phyloP scores from a whole-genome alignment of 306 rosid genomes.

The Vachellia collinsii region DNA sequence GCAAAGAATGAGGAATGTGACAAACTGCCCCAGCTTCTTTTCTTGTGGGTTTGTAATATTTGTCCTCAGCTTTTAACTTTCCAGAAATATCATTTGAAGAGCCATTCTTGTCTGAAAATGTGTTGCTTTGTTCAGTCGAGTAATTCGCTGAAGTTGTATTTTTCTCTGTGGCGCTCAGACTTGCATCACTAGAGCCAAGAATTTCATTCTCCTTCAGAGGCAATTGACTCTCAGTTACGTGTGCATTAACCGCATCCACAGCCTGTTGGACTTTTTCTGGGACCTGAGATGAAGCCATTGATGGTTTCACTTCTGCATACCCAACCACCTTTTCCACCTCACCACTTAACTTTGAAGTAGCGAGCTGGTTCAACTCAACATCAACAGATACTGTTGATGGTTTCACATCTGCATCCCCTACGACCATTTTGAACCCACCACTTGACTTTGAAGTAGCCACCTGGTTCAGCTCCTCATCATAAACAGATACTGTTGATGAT shows the following conservation, averaged over 20 bases:
- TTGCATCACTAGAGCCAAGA: constrained; percentile 38
- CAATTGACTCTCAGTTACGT: constrained; percentile 35
- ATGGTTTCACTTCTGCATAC: constrained; percentile 27
- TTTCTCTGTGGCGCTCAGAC: constrained; percentile 42
- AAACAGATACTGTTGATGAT: constrained; percentile 23
- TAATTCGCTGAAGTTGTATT: constrained; percentile 31
- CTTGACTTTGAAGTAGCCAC: constrained; percentile 38
- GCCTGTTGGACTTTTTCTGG: constrained; percentile 38
- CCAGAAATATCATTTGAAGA: constrained; percentile 21
- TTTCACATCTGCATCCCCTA: constrained; percentile 29
- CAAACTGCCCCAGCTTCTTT: constrained; percentile 48
- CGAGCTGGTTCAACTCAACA: constrained; percentile 1
- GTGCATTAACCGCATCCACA: constrained; percentile 37
- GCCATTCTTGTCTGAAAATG: constrained; percentile 21
- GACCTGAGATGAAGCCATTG: constrained; percentile 34
- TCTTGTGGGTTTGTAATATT: constrained; percentile 35
- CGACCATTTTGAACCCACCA: constrained; percentile 32
- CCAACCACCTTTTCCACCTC: constrained; percentile 33
- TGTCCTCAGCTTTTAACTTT: constrained; percentile 41
- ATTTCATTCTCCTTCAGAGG: constrained; percentile 30
- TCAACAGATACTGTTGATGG: constrained; percentile 5
- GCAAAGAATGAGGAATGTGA: constrained; percentile 35
- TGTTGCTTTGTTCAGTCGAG: constrained; percentile 39
- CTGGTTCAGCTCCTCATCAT: constrained; percentile 32
- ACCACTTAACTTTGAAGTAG: constrained; percentile 40